Conservation (phyloP, 2,329 filamentous ascomycete species). For the Pseudogymnoascus sp. region DNA sequence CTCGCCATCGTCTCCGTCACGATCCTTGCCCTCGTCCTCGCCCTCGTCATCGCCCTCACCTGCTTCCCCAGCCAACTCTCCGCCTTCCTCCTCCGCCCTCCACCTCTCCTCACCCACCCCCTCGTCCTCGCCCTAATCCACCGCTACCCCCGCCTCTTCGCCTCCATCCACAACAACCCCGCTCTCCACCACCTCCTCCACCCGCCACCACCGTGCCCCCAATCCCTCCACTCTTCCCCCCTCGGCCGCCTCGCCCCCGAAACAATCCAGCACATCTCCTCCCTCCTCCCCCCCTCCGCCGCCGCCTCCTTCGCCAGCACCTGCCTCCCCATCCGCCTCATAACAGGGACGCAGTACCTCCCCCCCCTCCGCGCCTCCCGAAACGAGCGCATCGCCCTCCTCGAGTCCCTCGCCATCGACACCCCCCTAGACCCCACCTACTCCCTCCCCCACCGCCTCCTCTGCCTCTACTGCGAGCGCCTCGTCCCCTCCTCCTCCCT, state of each 20-base stretch:
- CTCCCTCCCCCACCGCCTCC: background rate
- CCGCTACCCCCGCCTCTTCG: background rate
- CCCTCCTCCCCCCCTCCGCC: background rate
- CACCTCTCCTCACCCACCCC: background rate
- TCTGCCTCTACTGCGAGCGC: background rate
- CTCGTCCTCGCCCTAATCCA: background rate
- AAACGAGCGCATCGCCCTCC: background rate
- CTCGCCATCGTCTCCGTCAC: background rate
- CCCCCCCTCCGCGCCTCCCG: background rate
- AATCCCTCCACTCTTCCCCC: background rate
- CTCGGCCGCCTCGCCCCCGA: background rate
- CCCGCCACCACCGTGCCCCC: background rate
- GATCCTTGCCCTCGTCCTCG: background rate
- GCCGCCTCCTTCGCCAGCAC: background rate
- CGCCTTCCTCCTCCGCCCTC: background rate
- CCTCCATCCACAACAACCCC: background rate
- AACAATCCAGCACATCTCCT: background rate
- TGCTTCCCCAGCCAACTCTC: background rate
- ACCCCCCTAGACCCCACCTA: background rate
- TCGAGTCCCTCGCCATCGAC: background rate
- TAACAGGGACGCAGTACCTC: background rate
- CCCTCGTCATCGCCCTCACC: background rate
- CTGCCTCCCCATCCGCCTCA: background rate
- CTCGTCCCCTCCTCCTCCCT: background rate
- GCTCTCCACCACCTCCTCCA: background rate